Conservation (phyloP, 345 rosid species). For the Aurinia saxatilis region DNA sequence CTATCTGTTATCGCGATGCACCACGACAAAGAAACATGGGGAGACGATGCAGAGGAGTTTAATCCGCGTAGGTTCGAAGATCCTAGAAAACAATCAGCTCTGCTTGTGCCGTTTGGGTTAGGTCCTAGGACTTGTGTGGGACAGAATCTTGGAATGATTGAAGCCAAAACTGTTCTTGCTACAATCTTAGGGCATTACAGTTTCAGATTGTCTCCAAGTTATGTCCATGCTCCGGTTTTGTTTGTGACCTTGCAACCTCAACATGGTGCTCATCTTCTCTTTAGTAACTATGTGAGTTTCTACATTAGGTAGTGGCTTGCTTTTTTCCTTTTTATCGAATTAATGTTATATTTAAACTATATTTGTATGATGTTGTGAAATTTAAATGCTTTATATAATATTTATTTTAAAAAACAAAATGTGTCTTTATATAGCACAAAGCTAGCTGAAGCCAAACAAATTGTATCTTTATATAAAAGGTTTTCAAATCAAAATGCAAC, state of each 20-base stretch:
- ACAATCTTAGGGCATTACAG: constrained; percentile 41
- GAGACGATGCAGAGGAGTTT: constrained; percentile 54
- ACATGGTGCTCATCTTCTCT: constrained; percentile 57
- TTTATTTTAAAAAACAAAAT: too few species aligned
- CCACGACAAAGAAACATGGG: constrained; percentile 63
- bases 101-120: constrained; percentile 48
- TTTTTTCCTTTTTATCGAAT: too few species aligned
- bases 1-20: constrained; percentile 46
- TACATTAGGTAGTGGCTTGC: too few species aligned
- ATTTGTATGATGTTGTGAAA: too few species aligned
- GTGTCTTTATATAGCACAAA: too few species aligned
- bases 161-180: constrained; percentile 52
- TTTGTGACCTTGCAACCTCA: constrained; percentile 53
- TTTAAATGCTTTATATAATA: too few species aligned
- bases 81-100: constrained; percentile 38
- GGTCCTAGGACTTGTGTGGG: constrained; percentile 62
- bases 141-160: constrained; percentile 42
- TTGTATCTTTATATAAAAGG: too few species aligned
- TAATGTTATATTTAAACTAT: too few species aligned
- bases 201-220: constrained; percentile 47
- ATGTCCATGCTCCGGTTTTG: constrained; percentile 64
- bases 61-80: constrained; percentile 59
- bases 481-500: too few species aligned
- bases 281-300: constrained; percentile 23
- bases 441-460: too few species aligned